Base-by-base conservation (phyloP, 176 grass and related monocot species). In the Paspalum notatum region DNA sequence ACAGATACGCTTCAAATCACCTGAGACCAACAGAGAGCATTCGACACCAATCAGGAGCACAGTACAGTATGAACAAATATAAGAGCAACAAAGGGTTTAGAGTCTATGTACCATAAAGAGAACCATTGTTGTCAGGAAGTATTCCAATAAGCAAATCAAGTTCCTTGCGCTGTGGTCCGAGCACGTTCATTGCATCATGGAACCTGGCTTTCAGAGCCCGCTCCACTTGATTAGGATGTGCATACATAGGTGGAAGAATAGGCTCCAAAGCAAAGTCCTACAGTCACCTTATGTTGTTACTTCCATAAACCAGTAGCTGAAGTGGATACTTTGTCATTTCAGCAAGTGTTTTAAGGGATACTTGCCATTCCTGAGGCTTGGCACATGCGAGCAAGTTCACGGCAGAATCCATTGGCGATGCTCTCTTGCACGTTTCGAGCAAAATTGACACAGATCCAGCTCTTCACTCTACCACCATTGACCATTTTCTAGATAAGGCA, bases 1-100 rank as follows among this genome's bases (percentile, higher is more conserved):
- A 21, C 94, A 97, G 38, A 97, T 76, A 20, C 94, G 89, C 63
- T 97, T 97, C 85, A 97, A 76, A 66, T 97, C 91, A 88, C 94
- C 94, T 97, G 58, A 82, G n/a, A 53, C 5, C 77, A 14, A 26
- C 47, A 80, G 0, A 65, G 4, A 40, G 50, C 20, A 72, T 57
- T 56, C 44, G 46, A 54, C 41, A 48, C 12, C 6, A 79, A 73
- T 38, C 26, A 73, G 10, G 8, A 5, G 75, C 67, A 15, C 43
- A 72, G 2, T 10, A 68, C 14, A 11, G 9, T 27, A 66, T 14
- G 26, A 64, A 83, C 50, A 22, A 49, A 65, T 24, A 45, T 39
- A 24, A 44, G 54, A 76, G 2, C 21, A 41, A 44, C 62, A 32
- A n/a, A 11, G 8, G 22, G 20, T 48, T 71, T 6, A 14, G 71